Evolutionary conservation across 2,329 filamentous ascomycete genomes (phyloP), one percentile per base, ranked within the genome.

Genomic region (Penicillium italicum): DNA sequence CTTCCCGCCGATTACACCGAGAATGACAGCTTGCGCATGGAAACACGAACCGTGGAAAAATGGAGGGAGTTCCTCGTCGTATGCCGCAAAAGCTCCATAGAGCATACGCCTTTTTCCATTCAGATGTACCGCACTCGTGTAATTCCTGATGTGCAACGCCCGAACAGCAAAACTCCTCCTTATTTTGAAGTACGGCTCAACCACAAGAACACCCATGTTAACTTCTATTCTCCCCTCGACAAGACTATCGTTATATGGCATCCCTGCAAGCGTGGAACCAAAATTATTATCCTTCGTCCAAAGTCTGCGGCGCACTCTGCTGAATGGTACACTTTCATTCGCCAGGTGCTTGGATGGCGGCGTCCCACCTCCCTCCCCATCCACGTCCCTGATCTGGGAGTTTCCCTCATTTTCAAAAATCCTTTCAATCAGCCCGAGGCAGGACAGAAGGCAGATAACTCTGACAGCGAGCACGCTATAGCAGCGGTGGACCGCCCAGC

Each of bases 281-380:
- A 77, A 33, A 85, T 88, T 50, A 82, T 81, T 60, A 84, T 88
- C 57, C 79, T 88, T 70, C 80, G 83, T 30, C 79, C 85, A 6
- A 79, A 82, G 12, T 85, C 85, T 18, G 77, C 80, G 2, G 81
- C 83, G 6, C 82, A 82, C 62, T 82, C 84, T 7, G 81, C 86
- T 10, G 85, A 88, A 66, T 88, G 85, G 85, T 87, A 85, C 66
- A 87, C 85, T 0, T 87, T 87, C 60, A 74, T 88, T 14, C 77
- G 80, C 12, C 81, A 82, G 50, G 75, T 81, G 8, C 73, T 88
- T 20, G 85, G 85, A 36, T 83, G 80, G 78, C 76, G 78, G 43
- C 78, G 83, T 51, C 77, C 82, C 5, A 75, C 77, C 36, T 80
- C 79, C 31, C 74, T 88, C 10, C 78, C 84, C 51, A 79, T 88